Conservation (phyloP, 257 asterid species). For the Asclepias syriaca region DNA sequence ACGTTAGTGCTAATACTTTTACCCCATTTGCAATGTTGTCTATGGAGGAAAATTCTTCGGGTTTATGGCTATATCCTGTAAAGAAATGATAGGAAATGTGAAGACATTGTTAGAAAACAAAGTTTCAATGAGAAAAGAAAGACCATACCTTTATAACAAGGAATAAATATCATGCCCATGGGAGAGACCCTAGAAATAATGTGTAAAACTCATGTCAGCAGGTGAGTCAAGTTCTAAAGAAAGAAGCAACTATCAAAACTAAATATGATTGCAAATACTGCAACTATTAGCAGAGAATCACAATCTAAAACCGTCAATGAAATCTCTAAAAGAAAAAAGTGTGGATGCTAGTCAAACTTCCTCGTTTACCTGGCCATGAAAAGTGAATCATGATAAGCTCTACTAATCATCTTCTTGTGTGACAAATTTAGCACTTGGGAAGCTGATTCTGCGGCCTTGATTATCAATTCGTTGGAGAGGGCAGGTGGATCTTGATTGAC, state of each 20-base stretch:
- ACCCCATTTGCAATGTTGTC: conserved; percentile 67
- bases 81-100: neutral
- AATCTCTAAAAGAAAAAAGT: neutral
- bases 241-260: neutral
- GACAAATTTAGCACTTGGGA: conserved; percentile 63
- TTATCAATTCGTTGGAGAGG: conserved; percentile 51
- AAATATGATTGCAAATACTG: neutral
- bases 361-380: conserved; percentile 89
- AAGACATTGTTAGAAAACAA: neutral
- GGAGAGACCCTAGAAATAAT: conserved; percentile 68
- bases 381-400: conserved; percentile 94
- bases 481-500: conserved; percentile 98
- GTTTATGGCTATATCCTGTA: conserved; percentile 75
- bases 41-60: conserved; percentile 62
- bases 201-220: conserved; percentile 14
- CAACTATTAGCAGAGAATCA: neutral
- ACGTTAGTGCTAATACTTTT: conserved; percentile 57
- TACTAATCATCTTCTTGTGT: conserved; percentile 86
- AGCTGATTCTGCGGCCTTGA: conserved; percentile 72
- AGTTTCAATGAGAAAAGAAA: neutral
- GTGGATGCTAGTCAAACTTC: neutral
- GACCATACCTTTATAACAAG: conserved; percentile 82
- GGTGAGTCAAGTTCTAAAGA: neutral
- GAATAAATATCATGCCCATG: conserved; percentile 95
- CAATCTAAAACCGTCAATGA: neutral